Evolutionary conservation across 345 rosid species (phyloP).

Genomic region (Pelargonium nanum): DNA sequence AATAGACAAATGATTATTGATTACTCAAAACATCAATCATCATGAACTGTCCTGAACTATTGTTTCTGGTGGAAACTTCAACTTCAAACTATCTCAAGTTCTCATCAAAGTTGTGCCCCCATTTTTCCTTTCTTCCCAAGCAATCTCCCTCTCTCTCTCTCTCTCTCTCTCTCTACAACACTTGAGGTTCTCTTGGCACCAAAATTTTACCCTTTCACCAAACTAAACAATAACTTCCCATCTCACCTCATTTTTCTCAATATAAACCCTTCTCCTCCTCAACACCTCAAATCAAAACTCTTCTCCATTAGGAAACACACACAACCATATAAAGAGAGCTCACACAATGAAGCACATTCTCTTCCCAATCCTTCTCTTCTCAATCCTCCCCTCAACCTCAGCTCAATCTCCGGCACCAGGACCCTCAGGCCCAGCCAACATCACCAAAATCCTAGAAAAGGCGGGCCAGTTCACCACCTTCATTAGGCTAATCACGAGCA

Average conservation of each 20-base stretch:
- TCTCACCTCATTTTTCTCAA: background rate
- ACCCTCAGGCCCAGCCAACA: constrained; percentile 55
- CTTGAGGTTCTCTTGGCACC: background rate
- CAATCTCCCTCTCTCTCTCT: no score
- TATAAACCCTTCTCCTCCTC: background rate
- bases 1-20: background rate
- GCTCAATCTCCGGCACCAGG: constrained; percentile 43
- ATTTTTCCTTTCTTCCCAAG: no score
- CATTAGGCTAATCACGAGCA: constrained; percentile 50
- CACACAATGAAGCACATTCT: constrained; percentile 25
- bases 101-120: background rate
- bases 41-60: background rate
- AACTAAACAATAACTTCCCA: background rate
- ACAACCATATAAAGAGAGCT: background rate
- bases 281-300: background rate
- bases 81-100: background rate
- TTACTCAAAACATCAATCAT: constrained; percentile 10
- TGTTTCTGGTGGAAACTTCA: background rate
- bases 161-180: no score
- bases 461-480: constrained; percentile 67
- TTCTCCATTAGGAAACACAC: background rate
- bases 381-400: constrained; percentile 18
- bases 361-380: constrained; percentile 21
- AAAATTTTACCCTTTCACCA: no score
- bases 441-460: constrained; percentile 63